Evolutionary conservation across 1,284 basidiomycete genomes (phyloP), one percentile per base, ranked within the genome.

Genomic region (Veloporphyrellus conicus): DNA sequence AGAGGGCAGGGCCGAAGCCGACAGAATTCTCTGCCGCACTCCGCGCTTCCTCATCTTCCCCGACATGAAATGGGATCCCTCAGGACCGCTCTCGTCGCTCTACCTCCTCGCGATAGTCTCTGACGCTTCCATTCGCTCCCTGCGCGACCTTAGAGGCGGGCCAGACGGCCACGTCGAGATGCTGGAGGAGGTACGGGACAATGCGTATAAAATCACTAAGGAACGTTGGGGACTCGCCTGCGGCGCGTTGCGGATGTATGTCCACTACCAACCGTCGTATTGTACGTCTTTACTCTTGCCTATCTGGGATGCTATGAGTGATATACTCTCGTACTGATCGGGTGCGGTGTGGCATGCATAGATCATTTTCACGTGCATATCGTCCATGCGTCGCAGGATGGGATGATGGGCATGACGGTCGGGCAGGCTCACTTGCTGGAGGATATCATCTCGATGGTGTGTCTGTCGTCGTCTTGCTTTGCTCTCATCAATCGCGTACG

Each of bases 301-400:
- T 12, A 3, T 5, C 18, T 5, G 4, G 16, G 15, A 11, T 4
- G 16, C 32, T 34, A 18, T 34, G 8, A 34, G 25, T 10, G n/a
- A n/a, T n/a, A n/a, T 27, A 34, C n/a, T 6, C 4, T 20, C 34
- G 10, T 20, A 14, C 9, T 35, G 18, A 35, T 14, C 34, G 6
- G 1, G 7, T 19, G 18, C 19, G 33, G n/a, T 16, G 28, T 25
- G 23, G 23, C 23, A 5, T 29, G 10, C 12, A 10, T 53, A 94
- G 93, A 96, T 65, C 94, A 95, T 60, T 89, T 96, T 60, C 93
- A 96, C 57, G 90, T 99, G 0, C 96, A 99, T 59, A 86, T 98
- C 45, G 89, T 95, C 7, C 86, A 93, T 57, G 79, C 80, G 2
- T 81, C 85, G 22, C 65, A 70, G 54, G 75, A 78, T 9, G 74